Percentiles rank a stretch among this genome's conserved stretches.
These are phyloP conservation scores for Arachis stenosperma DNA, from an alignment of 306 rosid genomes.

Conservation along the genomic window DNA sequence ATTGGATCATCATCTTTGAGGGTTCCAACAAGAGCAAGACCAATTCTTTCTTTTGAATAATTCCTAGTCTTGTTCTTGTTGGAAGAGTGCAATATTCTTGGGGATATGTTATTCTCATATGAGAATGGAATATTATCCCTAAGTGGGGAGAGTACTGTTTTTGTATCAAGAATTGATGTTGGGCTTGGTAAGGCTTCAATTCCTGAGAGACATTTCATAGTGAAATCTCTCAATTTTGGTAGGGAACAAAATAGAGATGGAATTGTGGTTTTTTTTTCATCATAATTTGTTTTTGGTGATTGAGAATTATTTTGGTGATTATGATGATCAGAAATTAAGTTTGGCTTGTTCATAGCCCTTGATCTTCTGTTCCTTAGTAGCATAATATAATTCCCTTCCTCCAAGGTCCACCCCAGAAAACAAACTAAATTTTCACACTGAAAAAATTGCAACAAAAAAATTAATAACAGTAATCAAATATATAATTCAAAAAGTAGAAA, in stretches of 20 bases:
- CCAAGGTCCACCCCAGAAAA: too few species aligned
- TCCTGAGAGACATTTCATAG: constrained; percentile 51
- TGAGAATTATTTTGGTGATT: constrained; percentile 29
- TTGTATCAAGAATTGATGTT: constrained; percentile 73
- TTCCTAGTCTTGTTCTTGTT: constrained; percentile 4
- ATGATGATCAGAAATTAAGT: constrained; percentile 79
- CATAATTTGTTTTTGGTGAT: constrained; percentile 44
- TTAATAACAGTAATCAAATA: constrained; percentile 1
- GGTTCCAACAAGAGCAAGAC: constrained; percentile 71
- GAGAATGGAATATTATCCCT: constrained; percentile 48
- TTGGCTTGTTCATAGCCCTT: constrained; percentile 76
- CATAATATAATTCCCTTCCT: constrained; percentile 47
- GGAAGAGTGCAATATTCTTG: constrained; percentile 34
- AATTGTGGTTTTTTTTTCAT: constrained; percentile 28
- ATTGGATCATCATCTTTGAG: constrained; percentile 47
- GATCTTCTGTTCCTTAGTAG: constrained; percentile 80
- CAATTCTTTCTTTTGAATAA: constrained; percentile 55
- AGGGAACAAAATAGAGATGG: constrained; percentile 61
- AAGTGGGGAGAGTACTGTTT: constrained; percentile 48
- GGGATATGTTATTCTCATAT: constrained; percentile 22
- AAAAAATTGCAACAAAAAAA: neutral
- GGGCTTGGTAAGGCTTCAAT: constrained; percentile 64
- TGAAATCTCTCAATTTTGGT: constrained; percentile 64
- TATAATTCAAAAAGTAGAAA: neutral
- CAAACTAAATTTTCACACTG: too few species aligned